Percentiles rank a stretch among this genome's conserved stretches.
Evolutionary conservation across 768 basidiomycete species (phyloP).

Genomic region (Vararia minispora): DNA sequence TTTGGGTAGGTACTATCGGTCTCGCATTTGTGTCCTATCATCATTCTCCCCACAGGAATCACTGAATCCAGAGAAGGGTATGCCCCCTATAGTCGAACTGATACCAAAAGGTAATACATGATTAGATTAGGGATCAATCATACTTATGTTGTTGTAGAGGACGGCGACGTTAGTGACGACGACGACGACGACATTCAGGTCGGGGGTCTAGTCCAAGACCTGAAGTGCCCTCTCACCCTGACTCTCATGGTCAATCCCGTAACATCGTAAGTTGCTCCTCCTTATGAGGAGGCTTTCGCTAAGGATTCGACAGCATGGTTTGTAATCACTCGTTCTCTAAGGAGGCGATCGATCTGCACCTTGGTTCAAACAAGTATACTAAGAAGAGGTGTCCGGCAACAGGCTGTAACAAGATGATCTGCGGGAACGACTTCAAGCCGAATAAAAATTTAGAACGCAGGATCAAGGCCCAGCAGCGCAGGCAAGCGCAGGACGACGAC

Average conservation of each 20-base stretch:
- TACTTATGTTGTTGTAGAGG: too few relatives aligned
- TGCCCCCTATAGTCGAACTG: constrained; percentile 70
- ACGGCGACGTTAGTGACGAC: constrained; percentile 69
- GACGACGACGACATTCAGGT: constrained; percentile 85
- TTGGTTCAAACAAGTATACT: constrained; percentile 25
- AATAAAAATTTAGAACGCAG: constrained; percentile 54
- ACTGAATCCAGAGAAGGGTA: constrained; percentile 48
- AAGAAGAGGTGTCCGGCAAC: constrained; percentile 52
- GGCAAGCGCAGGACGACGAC: constrained; percentile 30
- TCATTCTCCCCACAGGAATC: constrained; percentile 38
- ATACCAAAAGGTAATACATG: constrained; percentile 67
- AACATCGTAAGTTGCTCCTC: constrained; percentile 53
- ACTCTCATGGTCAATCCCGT: constrained; percentile 57
- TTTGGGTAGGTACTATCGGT: constrained; percentile 43
- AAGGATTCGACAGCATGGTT: constrained; percentile 29
- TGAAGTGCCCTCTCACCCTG: constrained; percentile 76
- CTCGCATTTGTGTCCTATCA: background rate
- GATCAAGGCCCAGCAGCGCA: constrained; percentile 46
- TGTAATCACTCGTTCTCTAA: constrained; percentile 82
- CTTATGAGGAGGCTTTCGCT: background rate
- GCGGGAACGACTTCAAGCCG: constrained; percentile 34
- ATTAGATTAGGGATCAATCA: too few relatives aligned
- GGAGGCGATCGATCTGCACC: constrained; percentile 55
- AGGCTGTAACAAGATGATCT: constrained; percentile 57
- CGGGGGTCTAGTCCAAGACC: constrained; percentile 76